Base-by-base conservation (phyloP, 768 basidiomycete species). In the Asterophora parasitica region DNA sequence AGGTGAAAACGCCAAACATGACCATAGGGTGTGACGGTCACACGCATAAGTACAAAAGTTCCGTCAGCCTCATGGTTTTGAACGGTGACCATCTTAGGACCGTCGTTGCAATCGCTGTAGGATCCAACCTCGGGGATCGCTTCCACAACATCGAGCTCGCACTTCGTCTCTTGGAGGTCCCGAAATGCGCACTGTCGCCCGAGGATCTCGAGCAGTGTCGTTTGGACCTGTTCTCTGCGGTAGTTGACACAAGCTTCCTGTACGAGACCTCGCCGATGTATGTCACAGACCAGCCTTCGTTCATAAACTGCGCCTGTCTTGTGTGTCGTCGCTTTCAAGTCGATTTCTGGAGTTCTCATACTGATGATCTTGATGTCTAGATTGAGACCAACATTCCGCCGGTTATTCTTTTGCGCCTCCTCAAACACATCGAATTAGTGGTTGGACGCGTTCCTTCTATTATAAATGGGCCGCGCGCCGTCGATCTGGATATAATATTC, bases 221-320 rank as follows among this genome's bases (percentile, higher is more conserved):
- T 8, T 37, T 44, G 15, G 51, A 64, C 27, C 63, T 63, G 0
- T 55, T 55, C 20, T 63, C 75, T 2, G 59, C 58, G 12, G 71
- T 95, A 23, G 64, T 83, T 16, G 76, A 89, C 56, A 93, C 91
- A 1, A 92, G 91, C 60, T 89, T 92, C 66, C 61, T 97, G 70
- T 98, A 97, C 61, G 88, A 97, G 66, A 93, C 88, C 15, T 75
- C 84, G 9, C 91, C 96, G 0, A 98, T 99, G 96, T 98, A 99
- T 62, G 86, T 95, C 35, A 79, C 79, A 9, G 85, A 96, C 48
- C 96, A 99, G 62, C 87, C 85, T 10, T 69, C 73, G 30, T 98
- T 97, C 66, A 77, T 88, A 50, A 99, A 97, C 59, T 88, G 89
- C 54, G 90, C 89, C n/a, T 88, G 92, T 52, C 70, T 92, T 65